These are phyloP conservation scores for Pichia sp. DNA, from an alignment of 1,139 yeast genomes.

Conservation along the genomic window DNA sequence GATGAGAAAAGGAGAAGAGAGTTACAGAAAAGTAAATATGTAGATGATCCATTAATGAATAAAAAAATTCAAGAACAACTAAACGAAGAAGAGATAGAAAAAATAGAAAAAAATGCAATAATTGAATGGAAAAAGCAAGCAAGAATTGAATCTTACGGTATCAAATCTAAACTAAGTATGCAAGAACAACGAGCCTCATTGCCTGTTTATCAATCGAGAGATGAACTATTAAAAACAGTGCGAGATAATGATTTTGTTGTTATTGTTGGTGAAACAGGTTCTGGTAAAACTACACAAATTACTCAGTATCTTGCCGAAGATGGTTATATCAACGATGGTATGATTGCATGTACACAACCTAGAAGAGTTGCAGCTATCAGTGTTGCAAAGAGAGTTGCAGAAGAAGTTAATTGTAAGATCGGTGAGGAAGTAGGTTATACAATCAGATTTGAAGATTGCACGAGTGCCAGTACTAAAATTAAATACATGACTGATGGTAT, in stretches of 20 bases:
- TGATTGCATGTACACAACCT: conserved; percentile 72
- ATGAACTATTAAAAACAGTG: conserved; percentile 51
- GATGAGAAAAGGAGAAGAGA: conserved; percentile 34
- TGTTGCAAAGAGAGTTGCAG: conserved; percentile 63
- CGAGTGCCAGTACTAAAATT: conserved; percentile 68
- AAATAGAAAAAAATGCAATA: conserved; percentile 26
- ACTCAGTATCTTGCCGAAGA: conserved; percentile 78
- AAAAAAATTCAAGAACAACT: conserved; percentile 17
- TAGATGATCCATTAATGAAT: conserved; percentile 38
- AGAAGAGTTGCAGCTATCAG: conserved; percentile 69
- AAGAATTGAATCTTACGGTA: conserved; percentile 45
- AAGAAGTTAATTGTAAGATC: conserved; percentile 51
- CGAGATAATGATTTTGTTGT: conserved; percentile 66
- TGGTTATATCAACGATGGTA: conserved; percentile 74
- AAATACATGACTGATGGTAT: conserved; percentile 99
- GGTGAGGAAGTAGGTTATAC: conserved; percentile 65
- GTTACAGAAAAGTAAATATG: conserved; percentile 26
- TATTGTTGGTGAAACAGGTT: conserved; percentile 90
- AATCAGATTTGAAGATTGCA: conserved; percentile 88
- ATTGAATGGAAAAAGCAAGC: conserved; percentile 47
- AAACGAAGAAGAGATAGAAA: conserved; percentile 21
- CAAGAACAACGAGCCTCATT: conserved; percentile 60
- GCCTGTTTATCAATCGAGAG: conserved; percentile 67
- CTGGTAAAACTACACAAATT: conserved; percentile 59
- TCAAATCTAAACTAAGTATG: conserved; percentile 45